Base-by-base conservation (phyloP, 1,139 yeast genomes). In the Candida neerlandica region DNA sequence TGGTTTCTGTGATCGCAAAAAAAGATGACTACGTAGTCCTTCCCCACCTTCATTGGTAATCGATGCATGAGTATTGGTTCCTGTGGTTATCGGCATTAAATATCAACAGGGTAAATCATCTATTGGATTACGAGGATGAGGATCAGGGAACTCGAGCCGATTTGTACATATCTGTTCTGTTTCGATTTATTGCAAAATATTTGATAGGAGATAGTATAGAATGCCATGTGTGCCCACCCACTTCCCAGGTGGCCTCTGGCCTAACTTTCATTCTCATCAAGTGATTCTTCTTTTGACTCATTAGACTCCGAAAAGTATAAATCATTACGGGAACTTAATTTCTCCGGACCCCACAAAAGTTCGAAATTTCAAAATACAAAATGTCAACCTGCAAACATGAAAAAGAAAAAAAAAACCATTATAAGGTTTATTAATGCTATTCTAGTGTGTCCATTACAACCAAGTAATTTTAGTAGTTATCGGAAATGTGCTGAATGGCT, bases 1-100 rank as follows among this genome's bases (percentile, higher is more conserved):
- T n/a, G 14, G 34, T 32, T 32, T 14, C 16, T 32, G 9, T 23
- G 27, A 23, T 10, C 11, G n/a, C n/a, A n/a, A 10, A n/a, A 29
- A 33, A 2, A 11, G 37, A 33, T 33, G 37, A 33, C 19, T 33
- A 33, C 15, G 7, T 6, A 11, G 15, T 10, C 18, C 18, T 33
- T 33, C 37, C 37, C 37, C 37, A 33, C 37, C 15, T 16, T 33
- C 14, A 33, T 33, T 33, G 37, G 37, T 33, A 33, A 33, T 33
- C 18, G 37, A 19, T n/a, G 19, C 37, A 16, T 14, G 6, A 16
- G 16, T 14, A 33, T 33, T 33, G 37, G 37, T 16, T 33, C 21
- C 37, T 33, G 18, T 33, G 4, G 10, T 33, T 5, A 14, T 33
- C 37, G 37, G 18, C 9, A 14, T n/a, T 12, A n/a, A 29, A 12